Percentiles rank a stretch among this genome's conserved stretches.
These are phyloP conservation scores for Claviceps monticola DNA, from an alignment of 2,329 filamentous ascomycete genomes.

Conservation along the genomic window DNA sequence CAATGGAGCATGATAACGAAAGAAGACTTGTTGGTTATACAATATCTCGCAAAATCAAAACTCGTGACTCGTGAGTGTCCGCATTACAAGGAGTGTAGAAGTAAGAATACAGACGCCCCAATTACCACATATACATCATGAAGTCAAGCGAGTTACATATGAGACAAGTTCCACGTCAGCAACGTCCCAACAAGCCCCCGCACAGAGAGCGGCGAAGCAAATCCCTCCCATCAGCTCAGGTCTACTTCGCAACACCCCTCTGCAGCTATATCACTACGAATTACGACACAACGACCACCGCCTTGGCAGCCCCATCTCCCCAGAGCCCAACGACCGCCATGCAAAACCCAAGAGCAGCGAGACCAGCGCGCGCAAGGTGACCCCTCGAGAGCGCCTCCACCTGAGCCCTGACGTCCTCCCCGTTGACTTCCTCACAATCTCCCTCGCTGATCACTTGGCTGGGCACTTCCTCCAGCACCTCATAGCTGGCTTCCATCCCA, in stretches of 20 bases:
- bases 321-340: conserved; percentile 52
- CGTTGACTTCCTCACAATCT: conserved; percentile 41
- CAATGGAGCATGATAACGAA: too few relatives aligned
- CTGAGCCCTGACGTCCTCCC: conserved; percentile 45
- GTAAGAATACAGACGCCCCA: too few relatives aligned
- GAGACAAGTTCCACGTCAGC: too few relatives aligned
- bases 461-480: conserved; percentile 45
- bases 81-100: too few relatives aligned
- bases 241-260: neutral
- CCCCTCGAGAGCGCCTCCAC: conserved; percentile 41
- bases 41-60: too few relatives aligned
- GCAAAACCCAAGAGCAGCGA: conserved; percentile 43
- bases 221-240: neutral
- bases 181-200: too few relatives aligned
- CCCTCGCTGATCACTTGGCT: conserved; percentile 36
- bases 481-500: conserved; percentile 58
- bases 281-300: conserved; percentile 20
- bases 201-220: too few relatives aligned
- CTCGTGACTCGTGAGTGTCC: too few relatives aligned
- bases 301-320: conserved; percentile 40
- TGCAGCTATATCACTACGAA: neutral
- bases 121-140: too few relatives aligned
- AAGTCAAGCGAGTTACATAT: too few relatives aligned
- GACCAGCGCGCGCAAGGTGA: conserved; percentile 38
- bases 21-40: too few relatives aligned